Conservation (phyloP, 2,329 filamentous ascomycete species). For the Ramularia endophylla region DNA sequence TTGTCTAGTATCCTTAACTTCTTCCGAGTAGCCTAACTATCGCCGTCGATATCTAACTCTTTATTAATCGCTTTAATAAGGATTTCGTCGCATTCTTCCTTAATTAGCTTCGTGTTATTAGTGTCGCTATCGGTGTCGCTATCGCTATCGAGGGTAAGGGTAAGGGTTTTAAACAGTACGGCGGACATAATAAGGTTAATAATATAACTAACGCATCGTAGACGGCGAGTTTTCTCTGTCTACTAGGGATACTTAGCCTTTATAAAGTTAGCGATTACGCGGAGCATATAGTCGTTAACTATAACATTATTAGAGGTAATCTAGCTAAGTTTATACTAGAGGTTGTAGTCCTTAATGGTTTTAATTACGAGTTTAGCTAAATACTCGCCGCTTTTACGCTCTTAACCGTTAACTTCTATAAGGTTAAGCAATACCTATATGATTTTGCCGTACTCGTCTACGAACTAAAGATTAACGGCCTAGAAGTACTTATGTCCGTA, state of each 20-base stretch:
- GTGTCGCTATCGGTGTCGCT: neutral
- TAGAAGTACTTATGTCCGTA: constrained; percentile 1
- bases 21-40: too few relatives aligned
- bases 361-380: neutral
- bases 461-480: constrained; percentile 1
- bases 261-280: neutral
- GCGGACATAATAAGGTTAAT: constrained; percentile 1
- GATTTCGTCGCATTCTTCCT: too few relatives aligned
- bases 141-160: too few relatives aligned
- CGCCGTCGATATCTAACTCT: neutral
- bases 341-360: constrained; percentile 1
- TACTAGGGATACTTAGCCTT: neutral
- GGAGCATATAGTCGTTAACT: constrained; percentile 1
- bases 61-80: neutral
- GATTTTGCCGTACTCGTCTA: neutral
- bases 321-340: neutral
- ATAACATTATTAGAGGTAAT: constrained; percentile 3
- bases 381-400: neutral
- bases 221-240: neutral
- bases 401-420: neutral
- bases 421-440: constrained; percentile 1
- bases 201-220: constrained; percentile 2
- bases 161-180: neutral
- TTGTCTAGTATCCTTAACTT: too few relatives aligned
- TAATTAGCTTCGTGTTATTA: too few relatives aligned